A percentile compares a stretch with the other conserved stretches of the same genome.
Conservation (phyloP, 108 stramenopile species). For the Nitzschia putrida region DNA sequence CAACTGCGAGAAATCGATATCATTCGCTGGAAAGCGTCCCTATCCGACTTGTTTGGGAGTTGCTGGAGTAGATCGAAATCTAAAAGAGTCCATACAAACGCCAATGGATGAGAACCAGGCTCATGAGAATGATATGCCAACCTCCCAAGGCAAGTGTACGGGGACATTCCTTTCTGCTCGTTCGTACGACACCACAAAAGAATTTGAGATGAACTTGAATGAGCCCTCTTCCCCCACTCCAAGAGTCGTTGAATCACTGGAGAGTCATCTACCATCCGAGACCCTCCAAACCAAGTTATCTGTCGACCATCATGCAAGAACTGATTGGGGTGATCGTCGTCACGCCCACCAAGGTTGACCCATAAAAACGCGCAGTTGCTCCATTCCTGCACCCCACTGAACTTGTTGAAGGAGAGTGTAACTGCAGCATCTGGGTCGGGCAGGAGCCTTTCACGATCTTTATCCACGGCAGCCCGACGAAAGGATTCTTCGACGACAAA, state of each 20-base stretch:
- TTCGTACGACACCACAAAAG: conserved; percentile 69
- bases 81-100: conserved; percentile 74
- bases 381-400: conserved; percentile 81
- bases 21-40: conserved; percentile 5
- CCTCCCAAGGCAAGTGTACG: conserved; percentile 63
- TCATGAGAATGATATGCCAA: conserved; percentile 58
- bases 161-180: conserved; percentile 37
- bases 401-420: conserved; percentile 81
- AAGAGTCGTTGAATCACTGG: conserved; percentile 62
- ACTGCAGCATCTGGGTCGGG: conserved; percentile 3
- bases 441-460: conserved; percentile 38
- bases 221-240: conserved; percentile 39
- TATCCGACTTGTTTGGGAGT: background rate
- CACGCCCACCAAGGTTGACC: conserved; percentile 58
- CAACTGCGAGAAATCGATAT: too few species aligned
- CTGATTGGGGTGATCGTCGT: conserved; percentile 50
- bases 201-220: conserved; percentile 38
- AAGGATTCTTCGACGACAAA: conserved; percentile 56
- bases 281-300: conserved; percentile 83
- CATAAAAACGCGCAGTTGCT: conserved; percentile 66
- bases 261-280: conserved; percentile 65
- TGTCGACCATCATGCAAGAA: conserved; percentile 53
- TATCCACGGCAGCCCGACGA: conserved; percentile 3
- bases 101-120: conserved; percentile 53
- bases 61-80: conserved; percentile 53